Conservation (phyloP, 768 basidiomycete species). For the Rhodocollybia butyracea region DNA sequence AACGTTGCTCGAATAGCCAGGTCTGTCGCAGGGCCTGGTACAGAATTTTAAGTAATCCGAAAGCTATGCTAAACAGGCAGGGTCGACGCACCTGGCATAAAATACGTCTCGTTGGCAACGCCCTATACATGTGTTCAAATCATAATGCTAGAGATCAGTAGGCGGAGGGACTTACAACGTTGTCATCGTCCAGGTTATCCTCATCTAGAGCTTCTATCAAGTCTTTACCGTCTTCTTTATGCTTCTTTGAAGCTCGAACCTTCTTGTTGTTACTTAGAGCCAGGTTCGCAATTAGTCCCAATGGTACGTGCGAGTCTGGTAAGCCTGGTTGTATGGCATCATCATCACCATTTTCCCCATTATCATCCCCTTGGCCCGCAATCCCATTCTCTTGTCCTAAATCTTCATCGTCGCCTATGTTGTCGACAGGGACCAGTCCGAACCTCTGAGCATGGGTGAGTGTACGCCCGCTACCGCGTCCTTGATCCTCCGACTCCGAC, state of each 20-base stretch:
- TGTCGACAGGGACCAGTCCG: constrained; percentile 20
- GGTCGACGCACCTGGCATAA: constrained; percentile 60
- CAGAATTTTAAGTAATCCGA: not conserved
- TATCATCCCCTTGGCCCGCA: not conserved
- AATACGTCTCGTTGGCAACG: constrained; percentile 77
- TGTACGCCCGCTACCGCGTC: not conserved
- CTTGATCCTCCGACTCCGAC: constrained; percentile 19
- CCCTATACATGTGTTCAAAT: constrained; percentile 42
- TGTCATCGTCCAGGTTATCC: constrained; percentile 67
- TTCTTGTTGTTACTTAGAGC: constrained; percentile 55
- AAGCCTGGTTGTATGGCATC: constrained; percentile 46
- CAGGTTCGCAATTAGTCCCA: constrained; percentile 73
- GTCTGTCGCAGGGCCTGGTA: constrained; percentile 65
- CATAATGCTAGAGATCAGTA: not conserved
- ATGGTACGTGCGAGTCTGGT: constrained; percentile 70
- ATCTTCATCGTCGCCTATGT: constrained; percentile 23
- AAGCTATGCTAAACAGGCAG: not conserved
- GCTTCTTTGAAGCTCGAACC: constrained; percentile 33
- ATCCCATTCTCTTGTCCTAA: constrained; percentile 21
- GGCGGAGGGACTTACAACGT: constrained; percentile 41
- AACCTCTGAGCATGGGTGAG: constrained; percentile 11
- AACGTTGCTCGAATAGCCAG: constrained; percentile 64
- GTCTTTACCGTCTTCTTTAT: constrained; percentile 26
- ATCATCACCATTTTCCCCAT: constrained; percentile 21
- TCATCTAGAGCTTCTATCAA: constrained; percentile 52